Evolutionary conservation across 31 red algal species (phyloP), one percentile per base, ranked within the genome.

Genomic region (Endocladia muricata): DNA sequence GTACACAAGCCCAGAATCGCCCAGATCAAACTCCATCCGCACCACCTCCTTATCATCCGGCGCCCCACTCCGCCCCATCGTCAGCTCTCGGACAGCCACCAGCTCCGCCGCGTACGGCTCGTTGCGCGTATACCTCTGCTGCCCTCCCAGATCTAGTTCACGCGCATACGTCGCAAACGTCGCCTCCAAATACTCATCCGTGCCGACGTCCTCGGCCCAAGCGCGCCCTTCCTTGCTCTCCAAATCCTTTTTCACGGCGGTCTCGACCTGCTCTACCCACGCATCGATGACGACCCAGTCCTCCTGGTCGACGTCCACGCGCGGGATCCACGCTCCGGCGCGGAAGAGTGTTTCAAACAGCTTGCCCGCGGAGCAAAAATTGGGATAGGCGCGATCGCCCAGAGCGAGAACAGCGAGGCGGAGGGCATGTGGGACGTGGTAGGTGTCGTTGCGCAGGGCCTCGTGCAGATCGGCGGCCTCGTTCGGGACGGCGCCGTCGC

Each of bases 361-460:
- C 23, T 34, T 55, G 37, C 93, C 97, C 38, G 69, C 83, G 34
- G 75, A 70, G 76, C 97, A 99, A 75, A 93, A 99, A 66, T 96
- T 79, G 3, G 92, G 93, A 54, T 99, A 99, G 33, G 61, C 93
- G 9, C 63, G 41, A 55, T 99, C 97, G 41, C 97, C 97, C 28
- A 99, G 71, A 3, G 97, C 91, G 9, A 95, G 81, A 19, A 99
- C 85, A 11, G 88, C 61, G 59, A 91, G 88, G 41, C 64, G n/a
- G 28, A 62, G 54, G 62, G 70, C 66, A 2, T 36, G 21, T 37
- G 78, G 77, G 2, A 77, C 23, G 17, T 41, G 4, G 33, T 80
- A 22, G 22, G 71, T 56, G 35, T 68, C 37, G 19, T 65, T 31
- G n/a, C 52, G 55, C 37, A 96, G 68, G 2, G 56, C 70, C 19